These are phyloP conservation scores for Penicillium hordei DNA, from an alignment of 2,329 filamentous ascomycete genomes.

Conservation along the genomic window DNA sequence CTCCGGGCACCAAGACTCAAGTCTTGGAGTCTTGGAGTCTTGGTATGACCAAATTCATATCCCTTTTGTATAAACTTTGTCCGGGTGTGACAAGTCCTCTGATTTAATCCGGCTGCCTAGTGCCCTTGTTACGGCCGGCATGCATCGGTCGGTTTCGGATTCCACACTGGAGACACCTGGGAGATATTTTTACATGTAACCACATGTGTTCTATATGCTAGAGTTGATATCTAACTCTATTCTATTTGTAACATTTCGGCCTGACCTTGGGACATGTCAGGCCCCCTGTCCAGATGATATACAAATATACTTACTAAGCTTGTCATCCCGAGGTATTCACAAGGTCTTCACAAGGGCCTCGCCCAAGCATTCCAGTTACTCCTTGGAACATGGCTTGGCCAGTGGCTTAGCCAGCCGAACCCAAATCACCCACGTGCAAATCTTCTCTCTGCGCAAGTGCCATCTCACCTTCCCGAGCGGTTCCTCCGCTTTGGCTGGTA, in stretches of 20 bases:
- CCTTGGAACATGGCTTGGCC: conserved; percentile 2
- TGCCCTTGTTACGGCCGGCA: neutral
- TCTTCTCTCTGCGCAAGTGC: neutral
- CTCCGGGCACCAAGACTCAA: conserved; percentile 20
- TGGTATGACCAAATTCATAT: conserved; percentile 14
- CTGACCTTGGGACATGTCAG: neutral
- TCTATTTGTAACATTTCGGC: neutral
- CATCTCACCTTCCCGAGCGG: neutral
- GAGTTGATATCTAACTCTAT: neutral
- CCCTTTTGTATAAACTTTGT: neutral
- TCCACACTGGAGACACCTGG: neutral
- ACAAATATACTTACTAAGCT: neutral
- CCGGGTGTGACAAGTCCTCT: neutral
- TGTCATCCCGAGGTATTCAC: neutral
- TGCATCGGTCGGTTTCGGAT: conserved; percentile 7
- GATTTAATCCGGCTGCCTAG: conserved; percentile 13
- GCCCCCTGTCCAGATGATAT: neutral
- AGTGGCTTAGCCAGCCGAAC: conserved; percentile 4
- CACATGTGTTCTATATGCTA: neutral
- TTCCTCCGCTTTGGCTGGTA: conserved; percentile 44
- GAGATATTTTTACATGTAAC: neutral
- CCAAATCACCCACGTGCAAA: neutral
- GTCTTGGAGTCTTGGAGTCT: conserved; percentile 15
- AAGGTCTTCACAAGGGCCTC: neutral
- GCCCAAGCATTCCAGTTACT: conserved; percentile 9